Conservation (phyloP, 306 rosid genomes). For the Inga laurina region DNA sequence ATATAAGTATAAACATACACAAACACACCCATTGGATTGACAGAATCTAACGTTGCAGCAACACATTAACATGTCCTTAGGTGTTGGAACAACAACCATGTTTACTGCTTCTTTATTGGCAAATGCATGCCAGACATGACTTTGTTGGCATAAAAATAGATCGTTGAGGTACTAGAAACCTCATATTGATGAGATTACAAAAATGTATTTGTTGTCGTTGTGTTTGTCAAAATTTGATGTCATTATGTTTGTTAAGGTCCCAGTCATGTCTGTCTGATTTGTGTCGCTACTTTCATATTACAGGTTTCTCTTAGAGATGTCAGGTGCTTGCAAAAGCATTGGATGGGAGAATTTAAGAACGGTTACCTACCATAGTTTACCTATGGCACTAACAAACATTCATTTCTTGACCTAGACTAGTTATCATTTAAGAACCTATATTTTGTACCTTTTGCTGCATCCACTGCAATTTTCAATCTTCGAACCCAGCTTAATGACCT, state of each 20-base stretch:
- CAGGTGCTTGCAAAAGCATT: neutral
- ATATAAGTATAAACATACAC: neutral
- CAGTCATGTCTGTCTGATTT: neutral
- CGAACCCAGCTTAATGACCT: constrained; percentile 85
- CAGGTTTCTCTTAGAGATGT: neutral
- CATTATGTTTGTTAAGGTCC: neutral
- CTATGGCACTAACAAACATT: neutral
- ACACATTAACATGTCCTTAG: neutral
- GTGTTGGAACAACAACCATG: neutral
- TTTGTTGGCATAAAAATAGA: neutral
- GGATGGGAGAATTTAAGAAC: constrained; percentile 1
- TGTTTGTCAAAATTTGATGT: neutral
- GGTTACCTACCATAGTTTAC: neutral
- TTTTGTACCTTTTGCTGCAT: constrained; percentile 86
- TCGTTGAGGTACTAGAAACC: neutral
- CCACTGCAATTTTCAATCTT: constrained; percentile 91
- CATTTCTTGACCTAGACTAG: neutral
- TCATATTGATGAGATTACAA: neutral
- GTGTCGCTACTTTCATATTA: neutral
- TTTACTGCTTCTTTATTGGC: neutral
- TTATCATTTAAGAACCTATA: neutral
- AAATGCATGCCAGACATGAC: neutral
- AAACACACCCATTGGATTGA: neutral
- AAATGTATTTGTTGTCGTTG: neutral
- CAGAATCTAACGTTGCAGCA: neutral